Conservation (phyloP, 106 monocot species). For the Alisma plantagoaquatica region DNA sequence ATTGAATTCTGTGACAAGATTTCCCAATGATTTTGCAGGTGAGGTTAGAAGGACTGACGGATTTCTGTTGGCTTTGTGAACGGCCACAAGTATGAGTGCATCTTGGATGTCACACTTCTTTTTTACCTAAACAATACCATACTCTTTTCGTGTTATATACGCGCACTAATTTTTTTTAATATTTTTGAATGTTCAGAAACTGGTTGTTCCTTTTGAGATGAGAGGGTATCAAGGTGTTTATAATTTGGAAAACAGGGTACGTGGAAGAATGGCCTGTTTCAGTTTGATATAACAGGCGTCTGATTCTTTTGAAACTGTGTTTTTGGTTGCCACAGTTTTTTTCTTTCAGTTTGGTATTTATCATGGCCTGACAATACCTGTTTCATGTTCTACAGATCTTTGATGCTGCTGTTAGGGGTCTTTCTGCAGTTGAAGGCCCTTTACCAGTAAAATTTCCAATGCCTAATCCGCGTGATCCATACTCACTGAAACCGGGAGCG, state of each 20-base stretch:
- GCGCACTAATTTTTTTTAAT: not conserved
- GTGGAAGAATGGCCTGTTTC: no score
- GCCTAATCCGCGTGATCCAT: conserved; percentile 41
- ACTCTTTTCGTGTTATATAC: not conserved
- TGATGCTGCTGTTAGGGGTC: conserved; percentile 75
- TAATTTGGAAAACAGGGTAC: conserved; percentile 72
- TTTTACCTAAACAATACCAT: not conserved
- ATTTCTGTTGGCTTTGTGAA: conserved; percentile 97
- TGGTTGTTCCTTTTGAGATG: conserved; percentile 86
- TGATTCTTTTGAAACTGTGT: no score
- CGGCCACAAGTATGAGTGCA: conserved; percentile 45
- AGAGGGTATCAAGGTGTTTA: conserved; percentile 80
- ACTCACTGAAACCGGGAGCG: conserved; percentile 58
- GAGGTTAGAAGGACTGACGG: conserved; percentile 67
- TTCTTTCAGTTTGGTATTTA: no score
- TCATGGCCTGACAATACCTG: no score
- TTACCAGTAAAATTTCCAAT: conserved; percentile 77
- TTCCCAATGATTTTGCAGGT: conserved; percentile 53
- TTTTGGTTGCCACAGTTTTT: no score
- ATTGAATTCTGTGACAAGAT: no score
- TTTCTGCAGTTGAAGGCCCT: conserved; percentile 41
- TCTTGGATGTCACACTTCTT: no score
- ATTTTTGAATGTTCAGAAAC: conserved; percentile 33
- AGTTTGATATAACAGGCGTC: no score
- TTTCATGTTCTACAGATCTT: conserved; percentile 29